Evolutionary conservation across 225 moss, liverwort and hornwort genomes (phyloP).

Genomic region (Lunularia cruciata): DNA sequence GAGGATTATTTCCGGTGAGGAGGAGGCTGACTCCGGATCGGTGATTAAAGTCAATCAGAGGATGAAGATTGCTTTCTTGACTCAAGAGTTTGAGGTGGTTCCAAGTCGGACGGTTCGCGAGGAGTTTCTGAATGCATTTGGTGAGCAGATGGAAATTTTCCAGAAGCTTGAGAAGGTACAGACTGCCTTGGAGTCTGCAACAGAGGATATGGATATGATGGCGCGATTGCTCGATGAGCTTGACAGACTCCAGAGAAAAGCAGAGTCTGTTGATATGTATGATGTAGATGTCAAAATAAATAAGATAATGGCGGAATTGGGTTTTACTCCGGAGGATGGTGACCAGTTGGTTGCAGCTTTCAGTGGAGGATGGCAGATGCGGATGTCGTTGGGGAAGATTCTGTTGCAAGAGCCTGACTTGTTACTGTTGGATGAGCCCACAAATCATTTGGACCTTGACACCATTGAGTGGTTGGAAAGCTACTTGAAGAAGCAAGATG

Average conservation of each 20-base stretch:
- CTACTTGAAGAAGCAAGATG: slow-evolving; percentile 88
- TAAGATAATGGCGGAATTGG: slow-evolving; percentile 59
- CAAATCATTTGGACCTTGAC: slow-evolving; percentile 92
- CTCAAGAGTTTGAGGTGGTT: slow-evolving; percentile 56
- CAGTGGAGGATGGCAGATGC: slow-evolving; percentile 63
- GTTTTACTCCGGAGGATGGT: slow-evolving; percentile 46
- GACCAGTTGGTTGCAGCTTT: slow-evolving; percentile 52
- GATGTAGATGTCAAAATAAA: slow-evolving; percentile 58
- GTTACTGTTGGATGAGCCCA: slow-evolving; percentile 86
- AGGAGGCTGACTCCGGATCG: slow-evolving; percentile 47
- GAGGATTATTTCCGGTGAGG: slow-evolving; percentile 48
- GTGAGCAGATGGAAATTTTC: slow-evolving; percentile 50
- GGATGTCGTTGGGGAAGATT: slow-evolving; percentile 57
- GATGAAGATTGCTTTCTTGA: slow-evolving; percentile 54
- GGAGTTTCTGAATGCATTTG: slow-evolving; percentile 54
- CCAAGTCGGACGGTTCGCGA: slow-evolving; percentile 50
- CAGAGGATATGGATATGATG: slow-evolving; percentile 53
- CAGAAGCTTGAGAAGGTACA: slow-evolving; percentile 41
- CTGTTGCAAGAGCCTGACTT: slow-evolving; percentile 77
- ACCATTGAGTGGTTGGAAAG: slow-evolving; percentile 96
- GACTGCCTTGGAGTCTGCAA: slow-evolving; percentile 45
- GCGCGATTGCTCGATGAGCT: slow-evolving; percentile 49
- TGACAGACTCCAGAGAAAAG: slow-evolving; percentile 46
- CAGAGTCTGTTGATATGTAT: slow-evolving; percentile 53
- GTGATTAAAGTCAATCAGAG: slow-evolving; percentile 37